phyloP scores from a whole-genome alignment of 2,329 filamentous ascomycete species.

The Calonectria hongkongensis region DNA sequence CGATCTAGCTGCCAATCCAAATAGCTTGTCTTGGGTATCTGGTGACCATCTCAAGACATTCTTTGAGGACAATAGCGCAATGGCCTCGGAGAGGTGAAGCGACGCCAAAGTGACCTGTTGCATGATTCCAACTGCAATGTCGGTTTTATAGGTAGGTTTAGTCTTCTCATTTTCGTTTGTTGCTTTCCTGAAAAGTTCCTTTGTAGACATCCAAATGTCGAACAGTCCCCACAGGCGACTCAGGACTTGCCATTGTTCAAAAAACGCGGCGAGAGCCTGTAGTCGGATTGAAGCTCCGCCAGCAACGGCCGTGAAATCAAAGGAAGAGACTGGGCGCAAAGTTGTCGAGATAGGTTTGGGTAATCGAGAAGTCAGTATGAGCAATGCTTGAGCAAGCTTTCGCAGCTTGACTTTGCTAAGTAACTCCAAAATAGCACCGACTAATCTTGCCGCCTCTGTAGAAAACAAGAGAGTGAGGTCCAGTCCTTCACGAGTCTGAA shows the following conservation, averaged over 20 bases:
- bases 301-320: not conserved
- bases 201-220: slow-evolving; percentile 37
- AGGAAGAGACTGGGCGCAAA: not conserved
- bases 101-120: slow-evolving; percentile 25
- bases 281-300: slow-evolving; percentile 17
- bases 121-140: not conserved
- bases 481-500: slow-evolving; percentile 34
- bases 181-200: not conserved
- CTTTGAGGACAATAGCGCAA: slow-evolving; percentile 21
- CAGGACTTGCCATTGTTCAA: slow-evolving; percentile 41
- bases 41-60: slow-evolving; percentile 30
- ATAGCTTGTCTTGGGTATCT: slow-evolving; percentile 19
- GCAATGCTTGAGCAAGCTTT: not conserved
- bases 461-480: slow-evolving; percentile 35
- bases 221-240: slow-evolving; percentile 37
- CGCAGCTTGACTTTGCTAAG: slow-evolving; percentile 10
- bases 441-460: slow-evolving; percentile 27
- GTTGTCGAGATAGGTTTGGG: slow-evolving; percentile 2
- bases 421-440: slow-evolving; percentile 29
- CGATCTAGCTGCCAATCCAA: slow-evolving; percentile 23
- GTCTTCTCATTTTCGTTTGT: not conserved
- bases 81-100: slow-evolving; percentile 35
- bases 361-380: slow-evolving; percentile 14
- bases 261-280: slow-evolving; percentile 28
- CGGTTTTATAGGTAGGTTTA: not conserved